Evolutionary conservation across 352 stramenopile species (phyloP).

Genomic region (Globisporangium irregulare): DNA sequence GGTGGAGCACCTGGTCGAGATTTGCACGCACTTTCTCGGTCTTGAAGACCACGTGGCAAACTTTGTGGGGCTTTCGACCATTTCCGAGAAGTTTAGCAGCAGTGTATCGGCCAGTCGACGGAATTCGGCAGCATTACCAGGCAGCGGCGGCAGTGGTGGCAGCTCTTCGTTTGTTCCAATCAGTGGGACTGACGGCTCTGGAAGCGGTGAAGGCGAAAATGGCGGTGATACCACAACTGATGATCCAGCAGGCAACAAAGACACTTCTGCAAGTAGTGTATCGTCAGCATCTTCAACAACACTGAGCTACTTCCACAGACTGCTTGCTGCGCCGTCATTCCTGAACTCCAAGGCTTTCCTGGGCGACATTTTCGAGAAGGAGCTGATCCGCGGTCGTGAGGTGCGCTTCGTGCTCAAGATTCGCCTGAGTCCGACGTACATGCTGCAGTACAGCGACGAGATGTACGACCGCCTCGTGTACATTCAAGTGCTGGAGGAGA

Average conservation of each 20-base stretch:
- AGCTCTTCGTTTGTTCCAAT: slow-evolving; percentile 30
- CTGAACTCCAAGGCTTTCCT: slow-evolving; percentile 83
- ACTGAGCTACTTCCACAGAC: slow-evolving; percentile 69
- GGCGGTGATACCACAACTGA: slow-evolving; percentile 18
- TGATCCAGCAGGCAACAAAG: slow-evolving; percentile 13
- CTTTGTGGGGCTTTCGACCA: slow-evolving; percentile 60
- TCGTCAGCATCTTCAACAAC: slow-evolving; percentile 35
- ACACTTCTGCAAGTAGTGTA: slow-evolving; percentile 3
- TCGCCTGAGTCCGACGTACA: slow-evolving; percentile 79
- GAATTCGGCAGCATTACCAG: slow-evolving; percentile 24
- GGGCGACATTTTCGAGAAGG: slow-evolving; percentile 90
- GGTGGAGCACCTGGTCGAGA: slow-evolving; percentile 88
- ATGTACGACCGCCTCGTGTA: slow-evolving; percentile 85
- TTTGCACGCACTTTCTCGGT: slow-evolving; percentile 90
- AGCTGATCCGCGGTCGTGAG: slow-evolving; percentile 85
- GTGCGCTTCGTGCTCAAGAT: slow-evolving; percentile 94
- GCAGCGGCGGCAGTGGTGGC: background rate
- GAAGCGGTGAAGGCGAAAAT: slow-evolving; percentile 23
- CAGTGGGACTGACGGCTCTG: slow-evolving; percentile 19
- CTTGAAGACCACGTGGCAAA: slow-evolving; percentile 86
- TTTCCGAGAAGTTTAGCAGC: slow-evolving; percentile 39
- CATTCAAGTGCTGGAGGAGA: slow-evolving; percentile 91
- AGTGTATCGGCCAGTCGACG: slow-evolving; percentile 16
- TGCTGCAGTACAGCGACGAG: slow-evolving; percentile 79
- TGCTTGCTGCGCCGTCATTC: slow-evolving; percentile 76